Conservation (phyloP, 805 yeast species). For the Priceomyces castillae region DNA sequence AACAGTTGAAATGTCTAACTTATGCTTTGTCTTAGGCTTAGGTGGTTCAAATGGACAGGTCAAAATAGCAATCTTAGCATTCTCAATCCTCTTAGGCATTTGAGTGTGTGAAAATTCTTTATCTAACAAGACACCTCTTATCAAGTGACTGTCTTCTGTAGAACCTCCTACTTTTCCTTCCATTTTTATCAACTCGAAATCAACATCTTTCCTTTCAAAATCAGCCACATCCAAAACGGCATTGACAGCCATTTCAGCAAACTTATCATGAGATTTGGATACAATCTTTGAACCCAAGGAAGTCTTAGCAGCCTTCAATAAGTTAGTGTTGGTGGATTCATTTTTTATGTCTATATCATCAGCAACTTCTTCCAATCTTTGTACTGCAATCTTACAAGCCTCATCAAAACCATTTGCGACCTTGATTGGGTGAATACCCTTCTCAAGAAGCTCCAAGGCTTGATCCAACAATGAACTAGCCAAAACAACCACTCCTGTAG, state of each 20-base stretch:
- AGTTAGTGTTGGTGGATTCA: constrained; percentile 51
- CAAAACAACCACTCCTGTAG: constrained; percentile 96
- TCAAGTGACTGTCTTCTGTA: constrained; percentile 76
- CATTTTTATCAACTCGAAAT: constrained; percentile 91
- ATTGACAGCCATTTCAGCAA: constrained; percentile 96
- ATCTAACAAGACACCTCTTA: constrained; percentile 90
- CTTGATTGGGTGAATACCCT: constrained; percentile 95
- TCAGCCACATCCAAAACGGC: constrained; percentile 92
- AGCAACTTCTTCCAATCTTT: constrained; percentile 69
- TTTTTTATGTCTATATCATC: constrained; percentile 56
- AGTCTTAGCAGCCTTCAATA: constrained; percentile 90
- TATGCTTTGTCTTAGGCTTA: constrained; percentile 98
- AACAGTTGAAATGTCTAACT: constrained; percentile 87
- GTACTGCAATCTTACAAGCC: constrained; percentile 89
- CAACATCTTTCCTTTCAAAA: constrained; percentile 88
- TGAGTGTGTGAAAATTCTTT: constrained; percentile 98
- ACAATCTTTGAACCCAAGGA: constrained; percentile 95
- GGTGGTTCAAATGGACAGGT: constrained; percentile 99
- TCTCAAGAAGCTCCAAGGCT: constrained; percentile 89
- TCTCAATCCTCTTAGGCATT: constrained; percentile 78
- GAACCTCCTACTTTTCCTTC: constrained; percentile 97
- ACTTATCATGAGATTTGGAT: constrained; percentile 87
- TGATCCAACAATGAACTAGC: constrained; percentile 94
- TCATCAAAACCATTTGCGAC: constrained; percentile 97
- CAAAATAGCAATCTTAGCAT: constrained; percentile 88